Percentiles rank a stretch among this genome's conserved stretches.
Evolutionary conservation across 169 alveolate genomes (phyloP).

Genomic region (Cryptosporidium muris): DNA sequence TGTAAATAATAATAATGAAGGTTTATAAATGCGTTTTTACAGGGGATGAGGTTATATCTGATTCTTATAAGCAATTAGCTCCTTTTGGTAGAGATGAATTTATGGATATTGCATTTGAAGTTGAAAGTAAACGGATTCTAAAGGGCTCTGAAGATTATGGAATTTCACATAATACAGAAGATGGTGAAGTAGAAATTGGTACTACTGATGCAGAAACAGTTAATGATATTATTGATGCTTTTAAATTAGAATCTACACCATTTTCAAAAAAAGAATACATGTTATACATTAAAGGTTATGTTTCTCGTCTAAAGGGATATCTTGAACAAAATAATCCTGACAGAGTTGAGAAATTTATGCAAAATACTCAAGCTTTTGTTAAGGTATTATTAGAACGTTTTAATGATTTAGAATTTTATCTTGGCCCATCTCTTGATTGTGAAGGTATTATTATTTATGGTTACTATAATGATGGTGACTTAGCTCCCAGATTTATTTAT

Average conservation of each 20-base stretch:
- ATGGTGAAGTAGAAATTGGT: conserved; percentile 80
- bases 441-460: conserved; percentile 89
- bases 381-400: conserved; percentile 88
- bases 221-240: conserved; percentile 90
- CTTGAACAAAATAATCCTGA: conserved; percentile 88
- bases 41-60: conserved; percentile 91
- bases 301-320: conserved; percentile 84
- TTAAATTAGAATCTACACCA: conserved; percentile 88
- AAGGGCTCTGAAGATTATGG: conserved; percentile 91
- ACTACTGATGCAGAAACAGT: conserved; percentile 88
- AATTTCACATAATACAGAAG: conserved; percentile 90
- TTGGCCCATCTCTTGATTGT: conserved; percentile 90
- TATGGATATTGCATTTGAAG: conserved; percentile 88
- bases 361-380: conserved; percentile 87
- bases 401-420: conserved; percentile 90
- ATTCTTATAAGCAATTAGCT: conserved; percentile 85
- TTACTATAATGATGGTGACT: conserved; percentile 92
- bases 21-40: conserved; percentile 88
- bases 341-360: conserved; percentile 88
- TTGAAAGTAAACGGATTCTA: conserved; percentile 83
- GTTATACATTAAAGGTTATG: conserved; percentile 88
- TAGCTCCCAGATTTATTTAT: conserved; percentile 90
- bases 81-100: conserved; percentile 86
- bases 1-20: conserved; percentile 52
- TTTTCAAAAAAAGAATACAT: conserved; percentile 90